These are phyloP conservation scores for Myrica gale DNA, from an alignment of 306 rosid species.

Conservation along the genomic window DNA sequence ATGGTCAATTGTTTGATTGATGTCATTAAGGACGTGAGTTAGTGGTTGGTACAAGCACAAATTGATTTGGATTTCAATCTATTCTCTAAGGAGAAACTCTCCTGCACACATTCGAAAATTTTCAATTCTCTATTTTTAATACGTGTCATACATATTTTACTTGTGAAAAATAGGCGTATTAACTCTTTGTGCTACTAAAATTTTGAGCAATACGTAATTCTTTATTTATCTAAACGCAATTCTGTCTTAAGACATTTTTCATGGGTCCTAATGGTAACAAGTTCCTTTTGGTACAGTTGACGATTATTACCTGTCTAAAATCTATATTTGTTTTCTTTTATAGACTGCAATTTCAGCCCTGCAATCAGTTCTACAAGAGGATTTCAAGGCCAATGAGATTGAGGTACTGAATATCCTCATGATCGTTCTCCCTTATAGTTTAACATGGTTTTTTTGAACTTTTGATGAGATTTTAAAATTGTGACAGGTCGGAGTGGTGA, in stretches of 20 bases:
- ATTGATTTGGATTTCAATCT: background rate
- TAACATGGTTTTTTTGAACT: background rate
- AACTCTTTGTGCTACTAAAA: background rate
- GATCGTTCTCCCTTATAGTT: background rate
- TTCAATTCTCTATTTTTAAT: too few species aligned
- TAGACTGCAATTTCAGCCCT: conserved; percentile 96
- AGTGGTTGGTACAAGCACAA: background rate
- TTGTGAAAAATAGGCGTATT: too few species aligned
- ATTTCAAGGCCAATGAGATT: conserved; percentile 92
- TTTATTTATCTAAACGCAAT: background rate
- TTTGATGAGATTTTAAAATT: background rate
- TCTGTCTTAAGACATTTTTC: background rate
- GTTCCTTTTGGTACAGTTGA: background rate
- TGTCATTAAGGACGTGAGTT: background rate
- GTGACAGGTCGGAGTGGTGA: conserved; percentile 91
- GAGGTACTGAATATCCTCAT: conserved; percentile 55
- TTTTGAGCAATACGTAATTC: background rate
- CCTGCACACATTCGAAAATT: background rate
- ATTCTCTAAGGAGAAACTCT: background rate
- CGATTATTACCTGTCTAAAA: background rate
- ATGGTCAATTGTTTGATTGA: background rate
- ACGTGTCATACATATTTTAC: background rate
- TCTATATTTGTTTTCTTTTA: conserved; percentile 13
- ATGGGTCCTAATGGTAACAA: too few species aligned
- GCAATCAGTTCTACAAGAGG: conserved; percentile 99